A percentile compares a stretch with the other conserved stretches of the same genome.
These are phyloP conservation scores for Sordariomycetes sp. DNA, from an alignment of 2,329 filamentous ascomycete genomes.

Conservation along the genomic window DNA sequence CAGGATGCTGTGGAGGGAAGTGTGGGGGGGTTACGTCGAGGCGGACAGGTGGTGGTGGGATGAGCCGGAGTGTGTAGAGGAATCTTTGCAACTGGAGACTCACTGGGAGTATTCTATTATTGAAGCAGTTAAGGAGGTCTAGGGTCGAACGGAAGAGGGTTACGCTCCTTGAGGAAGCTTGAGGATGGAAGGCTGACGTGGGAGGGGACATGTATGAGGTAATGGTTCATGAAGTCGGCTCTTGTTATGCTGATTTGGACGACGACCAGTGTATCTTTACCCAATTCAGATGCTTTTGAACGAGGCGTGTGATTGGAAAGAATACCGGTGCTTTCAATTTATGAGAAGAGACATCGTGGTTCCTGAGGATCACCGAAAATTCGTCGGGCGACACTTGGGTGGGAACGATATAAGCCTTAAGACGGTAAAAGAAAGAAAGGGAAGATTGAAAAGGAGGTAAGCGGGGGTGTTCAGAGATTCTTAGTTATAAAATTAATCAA, in stretches of 20 bases:
- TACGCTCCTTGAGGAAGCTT: background rate
- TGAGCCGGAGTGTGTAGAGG: constrained; percentile 35
- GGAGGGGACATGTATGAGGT: background rate
- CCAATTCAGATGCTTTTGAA: background rate
- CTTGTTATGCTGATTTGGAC: background rate
- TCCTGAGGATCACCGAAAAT: no score
- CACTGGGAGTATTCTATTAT: constrained; percentile 46
- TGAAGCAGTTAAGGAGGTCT: constrained; percentile 34
- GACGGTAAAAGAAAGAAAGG: no score
- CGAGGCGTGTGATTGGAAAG: no score
- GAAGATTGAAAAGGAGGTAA: no score
- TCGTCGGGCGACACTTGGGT: no score
- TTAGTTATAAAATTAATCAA: background rate
- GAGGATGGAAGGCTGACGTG: background rate
- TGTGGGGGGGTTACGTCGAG: constrained; percentile 41
- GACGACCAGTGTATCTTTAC: background rate
- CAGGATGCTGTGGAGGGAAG: constrained; percentile 45
- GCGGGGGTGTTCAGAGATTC: no score
- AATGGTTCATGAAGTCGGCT: background rate
- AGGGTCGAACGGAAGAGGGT: background rate
- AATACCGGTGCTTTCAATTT: no score
- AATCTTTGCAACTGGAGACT: constrained; percentile 39
- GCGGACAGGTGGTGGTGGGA: constrained; percentile 50
- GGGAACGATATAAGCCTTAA: no score
- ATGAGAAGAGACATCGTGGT: no score